Conservation (phyloP, 164 flowering plant genomes). For the Vitis labrusca region DNA sequence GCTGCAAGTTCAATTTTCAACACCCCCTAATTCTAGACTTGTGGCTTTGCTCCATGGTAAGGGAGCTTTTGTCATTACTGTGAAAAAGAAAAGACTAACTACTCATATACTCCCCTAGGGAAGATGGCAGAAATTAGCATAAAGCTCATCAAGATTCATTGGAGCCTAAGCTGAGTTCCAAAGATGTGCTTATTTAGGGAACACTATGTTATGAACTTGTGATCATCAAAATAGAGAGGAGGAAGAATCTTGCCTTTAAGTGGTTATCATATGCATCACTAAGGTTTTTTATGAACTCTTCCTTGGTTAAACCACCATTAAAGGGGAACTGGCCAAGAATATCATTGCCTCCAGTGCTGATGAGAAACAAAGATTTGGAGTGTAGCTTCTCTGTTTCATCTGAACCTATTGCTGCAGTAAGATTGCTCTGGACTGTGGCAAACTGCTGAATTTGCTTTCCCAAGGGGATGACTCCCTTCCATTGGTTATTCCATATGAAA, state of each 20-base stretch:
- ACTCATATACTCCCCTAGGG: too few relatives aligned
- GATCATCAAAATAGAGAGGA: background rate
- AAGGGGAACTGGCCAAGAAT: constrained; percentile 27
- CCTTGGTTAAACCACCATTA: constrained; percentile 11
- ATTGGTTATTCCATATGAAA: constrained; percentile 3
- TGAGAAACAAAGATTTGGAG: constrained; percentile 39
- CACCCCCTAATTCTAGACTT: too few relatives aligned
- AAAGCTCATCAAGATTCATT: too few relatives aligned
- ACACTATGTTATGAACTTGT: too few relatives aligned
- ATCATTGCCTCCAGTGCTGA: constrained; percentile 60
- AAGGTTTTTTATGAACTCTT: constrained; percentile 25
- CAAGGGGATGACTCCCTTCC: constrained; percentile 23
- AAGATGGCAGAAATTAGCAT: too few relatives aligned
- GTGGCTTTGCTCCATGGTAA: too few relatives aligned
- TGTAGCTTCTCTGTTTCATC: constrained; percentile 16
- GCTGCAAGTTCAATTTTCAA: too few relatives aligned
- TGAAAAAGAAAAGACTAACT: too few relatives aligned
- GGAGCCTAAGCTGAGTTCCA: too few relatives aligned
- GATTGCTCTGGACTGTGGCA: constrained; percentile 16
- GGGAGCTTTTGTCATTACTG: too few relatives aligned
- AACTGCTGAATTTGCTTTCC: constrained; percentile 44
- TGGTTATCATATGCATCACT: constrained; percentile 24
- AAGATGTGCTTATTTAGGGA: too few relatives aligned
- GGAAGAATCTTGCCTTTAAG: constrained; percentile 28
- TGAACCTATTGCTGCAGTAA: constrained; percentile 24